Conservation (phyloP, 2,329 filamentous ascomycete species). For the Ilyonectria sp. region DNA sequence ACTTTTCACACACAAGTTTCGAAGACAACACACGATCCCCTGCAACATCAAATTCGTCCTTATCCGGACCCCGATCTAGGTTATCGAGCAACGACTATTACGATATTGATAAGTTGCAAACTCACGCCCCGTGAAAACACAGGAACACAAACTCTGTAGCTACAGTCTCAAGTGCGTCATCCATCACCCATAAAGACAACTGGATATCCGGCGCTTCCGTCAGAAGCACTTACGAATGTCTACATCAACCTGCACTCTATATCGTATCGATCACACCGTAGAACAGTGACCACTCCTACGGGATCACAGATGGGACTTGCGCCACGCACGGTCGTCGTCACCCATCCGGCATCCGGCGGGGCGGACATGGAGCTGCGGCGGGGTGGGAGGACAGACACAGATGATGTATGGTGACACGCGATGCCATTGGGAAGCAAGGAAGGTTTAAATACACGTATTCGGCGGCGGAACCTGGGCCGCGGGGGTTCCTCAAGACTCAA, state of each 20-base stretch:
- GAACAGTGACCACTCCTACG: constrained; percentile 1
- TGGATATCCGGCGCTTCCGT: not conserved
- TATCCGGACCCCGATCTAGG: too few relatives aligned
- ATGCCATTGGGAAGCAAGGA: not conserved
- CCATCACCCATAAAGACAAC: not conserved
- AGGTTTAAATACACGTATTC: not conserved
- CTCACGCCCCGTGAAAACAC: too few relatives aligned
- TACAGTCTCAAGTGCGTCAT: too few relatives aligned
- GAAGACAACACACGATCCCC: too few relatives aligned
- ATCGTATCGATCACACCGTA: not conserved
- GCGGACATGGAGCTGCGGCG: constrained; percentile 15
- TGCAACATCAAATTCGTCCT: too few relatives aligned
- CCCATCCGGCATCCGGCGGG: constrained; percentile 1
- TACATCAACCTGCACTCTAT: constrained; percentile 6
- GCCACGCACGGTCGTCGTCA: constrained; percentile 25
- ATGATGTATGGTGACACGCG: constrained; percentile 2
- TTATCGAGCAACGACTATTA: too few relatives aligned
- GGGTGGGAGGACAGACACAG: not conserved
- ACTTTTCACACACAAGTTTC: too few relatives aligned
- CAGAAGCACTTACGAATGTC: constrained; percentile 21
- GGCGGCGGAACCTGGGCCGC: constrained; percentile 5
- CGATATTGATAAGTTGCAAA: too few relatives aligned
- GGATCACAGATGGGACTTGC: not conserved
- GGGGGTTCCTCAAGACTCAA: not conserved
- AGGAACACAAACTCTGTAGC: too few relatives aligned